Evolutionary conservation across 331 rosid species (phyloP), one percentile per base, ranked within the genome.

Genomic region (Quercus tomentella): DNA sequence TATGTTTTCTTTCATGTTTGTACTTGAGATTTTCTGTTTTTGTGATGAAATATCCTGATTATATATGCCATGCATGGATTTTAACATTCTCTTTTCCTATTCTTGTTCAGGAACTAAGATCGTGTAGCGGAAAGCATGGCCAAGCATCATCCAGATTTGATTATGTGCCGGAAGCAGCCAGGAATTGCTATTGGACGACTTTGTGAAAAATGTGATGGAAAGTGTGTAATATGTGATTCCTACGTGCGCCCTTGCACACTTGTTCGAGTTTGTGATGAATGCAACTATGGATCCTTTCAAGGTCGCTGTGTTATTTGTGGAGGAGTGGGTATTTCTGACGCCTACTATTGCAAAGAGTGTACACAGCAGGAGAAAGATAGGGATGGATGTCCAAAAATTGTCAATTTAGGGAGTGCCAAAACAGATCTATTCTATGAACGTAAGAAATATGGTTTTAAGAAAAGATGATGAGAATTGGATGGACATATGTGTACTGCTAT

Each of bases 321-420:
- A 84, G 98, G 96, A 57, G 94, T 94, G 33, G 98, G 98, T 37
- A 89, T 91, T 16, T 91, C 93, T 15, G 95, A 91, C 82, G 91
- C 95, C n/a, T 91, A 91, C 88, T 91, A 89, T 71, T 91, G 95
- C 86, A 91, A 89, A 83, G 92, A 91, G 88, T 91, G 95, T 72
- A 91, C 95, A 3, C 92, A 91, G 78, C 91, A 85, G 75, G 92
- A 89, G 88, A 91, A 89, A 81, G 91, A 88, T 31, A 84, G 95
- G 75, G 90, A 89, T 75, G 92, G 95, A 62, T 91, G 92, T 54
- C 95, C 95, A n/a, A 91, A 91, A 30, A 93, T 93, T 67, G 97
- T 93, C 54, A 91, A 93, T 73, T 80, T 93, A 73, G 96, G 98
- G 21, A 91, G 97, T 80, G 98, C 97, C 70, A 93, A 93, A 87